Evolutionary conservation across 805 yeast genomes (phyloP).

Genomic region (Yarrowia keelungensis): DNA sequence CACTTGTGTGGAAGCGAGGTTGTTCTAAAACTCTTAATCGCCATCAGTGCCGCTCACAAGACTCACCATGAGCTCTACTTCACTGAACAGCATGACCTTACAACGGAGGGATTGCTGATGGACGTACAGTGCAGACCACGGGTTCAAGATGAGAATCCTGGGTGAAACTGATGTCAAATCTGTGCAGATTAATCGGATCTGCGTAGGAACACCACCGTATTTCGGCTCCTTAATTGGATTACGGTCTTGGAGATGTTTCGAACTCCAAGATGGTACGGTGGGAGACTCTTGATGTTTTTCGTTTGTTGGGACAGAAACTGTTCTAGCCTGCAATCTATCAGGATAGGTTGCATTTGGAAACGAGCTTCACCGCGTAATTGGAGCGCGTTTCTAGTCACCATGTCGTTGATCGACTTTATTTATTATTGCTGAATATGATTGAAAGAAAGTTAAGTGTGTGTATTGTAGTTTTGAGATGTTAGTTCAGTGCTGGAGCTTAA

Average conservation of each 20-base stretch:
- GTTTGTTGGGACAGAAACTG: constrained; percentile 7
- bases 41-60: constrained; percentile 43
- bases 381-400: background rate
- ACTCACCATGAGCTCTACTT: background rate
- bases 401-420: constrained; percentile 26
- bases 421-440: constrained; percentile 16
- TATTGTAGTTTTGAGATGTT: too few relatives aligned
- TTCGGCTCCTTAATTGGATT: constrained; percentile 23
- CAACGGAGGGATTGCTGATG: constrained; percentile 23
- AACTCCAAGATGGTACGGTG: background rate
- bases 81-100: constrained; percentile 4
- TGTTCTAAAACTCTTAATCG: constrained; percentile 4
- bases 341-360: constrained; percentile 9
- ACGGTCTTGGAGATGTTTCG: constrained; percentile 1
- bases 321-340: constrained; percentile 18
- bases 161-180: background rate
- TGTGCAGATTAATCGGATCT: background rate
- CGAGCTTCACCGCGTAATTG: background rate
- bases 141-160: background rate
- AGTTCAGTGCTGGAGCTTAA: too few relatives aligned
- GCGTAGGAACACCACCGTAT: constrained; percentile 1
- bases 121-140: constrained; percentile 12
- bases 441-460: constrained; percentile 10
- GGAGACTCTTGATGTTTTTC: constrained; percentile 13
- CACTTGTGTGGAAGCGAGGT: constrained; percentile 26